Base-by-base conservation (phyloP, 1,284 basidiomycete species). In the Volvariella volvacea region DNA sequence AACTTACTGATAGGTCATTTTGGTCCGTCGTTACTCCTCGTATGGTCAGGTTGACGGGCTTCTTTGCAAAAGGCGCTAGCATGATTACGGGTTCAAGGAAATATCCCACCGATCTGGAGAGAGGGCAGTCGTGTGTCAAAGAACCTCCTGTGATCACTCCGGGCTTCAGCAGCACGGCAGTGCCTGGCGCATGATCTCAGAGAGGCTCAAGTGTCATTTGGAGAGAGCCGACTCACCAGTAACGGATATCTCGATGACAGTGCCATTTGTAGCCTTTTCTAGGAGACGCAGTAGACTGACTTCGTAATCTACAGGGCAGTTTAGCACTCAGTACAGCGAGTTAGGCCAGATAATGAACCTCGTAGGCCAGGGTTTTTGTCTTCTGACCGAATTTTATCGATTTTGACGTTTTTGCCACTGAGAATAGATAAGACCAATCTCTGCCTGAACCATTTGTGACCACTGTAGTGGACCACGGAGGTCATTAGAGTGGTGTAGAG, bases 231-330 rank as follows among this genome's bases (percentile, higher is more conserved):
- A 38, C 76, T 48, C 50, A 90, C 90, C 92, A 10, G 96, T 99
- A 15, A 95, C 88, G 2, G 91, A 95, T 46, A 99, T 99, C 62
- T 99, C 96, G 50, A 99, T 91, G 20, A 90, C 69, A 4, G 90
- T 92, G 1, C 96, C 96, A 73, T 99, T 98, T 3, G 94, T 96
- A 1, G 91, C 69, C 59, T 92, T 93, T 62, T 99, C 95, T 20
- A 99, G 58, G 10, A 99, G 67, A 17, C 96, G 73, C 36, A 99
- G 62, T 22, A 98, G 76, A 56, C 89, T 95, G 44, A 96, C 83
- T 69, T 99, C 96, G 63, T 88, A 96, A 60, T 98, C 94, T 88
- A 54, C 2, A 37, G 30, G 30, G 22, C 6, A 14, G 25, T 6
- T 9, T 9, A 4, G 21, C 30, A 20, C 21, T 19, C 12, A 14